Percentiles rank a stretch among this genome's conserved stretches.
phyloP scores from a whole-genome alignment of 805 yeast genomes.

The Lachancea thermotolerans region DNA sequence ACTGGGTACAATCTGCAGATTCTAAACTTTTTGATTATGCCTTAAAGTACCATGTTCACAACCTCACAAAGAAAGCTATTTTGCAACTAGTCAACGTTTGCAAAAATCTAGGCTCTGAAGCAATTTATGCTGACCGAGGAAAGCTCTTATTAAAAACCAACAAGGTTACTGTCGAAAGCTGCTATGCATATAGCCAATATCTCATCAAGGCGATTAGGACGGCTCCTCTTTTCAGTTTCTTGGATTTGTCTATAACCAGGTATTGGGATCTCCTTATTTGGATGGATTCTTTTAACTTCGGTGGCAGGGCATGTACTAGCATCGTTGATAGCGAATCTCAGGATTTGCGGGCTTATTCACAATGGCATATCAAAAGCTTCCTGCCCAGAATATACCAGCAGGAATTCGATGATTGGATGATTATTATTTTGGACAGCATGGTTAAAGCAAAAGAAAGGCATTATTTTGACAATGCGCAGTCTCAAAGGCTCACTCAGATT shows the following conservation, averaged over 20 bases:
- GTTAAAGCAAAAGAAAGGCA: conserved; percentile 43
- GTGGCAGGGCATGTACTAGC: conserved; percentile 54
- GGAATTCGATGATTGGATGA: conserved; percentile 85
- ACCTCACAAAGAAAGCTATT: conserved; percentile 73
- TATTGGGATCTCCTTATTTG: conserved; percentile 93
- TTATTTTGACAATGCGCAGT: conserved; percentile 30
- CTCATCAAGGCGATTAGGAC: conserved; percentile 69
- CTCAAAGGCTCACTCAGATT: conserved; percentile 68
- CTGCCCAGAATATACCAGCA: conserved; percentile 68
- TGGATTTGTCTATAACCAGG: conserved; percentile 64
- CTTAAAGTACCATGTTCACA: conserved; percentile 81
- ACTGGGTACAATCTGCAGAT: conserved; percentile 77
- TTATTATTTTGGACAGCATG: conserved; percentile 65
- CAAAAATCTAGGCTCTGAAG: conserved; percentile 66
- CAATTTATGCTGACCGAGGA: conserved; percentile 75
- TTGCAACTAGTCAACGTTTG: conserved; percentile 75
- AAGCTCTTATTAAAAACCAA: conserved; percentile 65
- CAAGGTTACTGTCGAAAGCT: conserved; percentile 74
- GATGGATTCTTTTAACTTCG: conserved; percentile 88
- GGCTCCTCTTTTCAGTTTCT: conserved; percentile 72
- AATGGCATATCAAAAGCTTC: conserved; percentile 76
- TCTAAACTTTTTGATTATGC: conserved; percentile 72
- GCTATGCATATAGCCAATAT: conserved; percentile 87
- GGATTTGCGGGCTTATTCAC: conserved; percentile 38
- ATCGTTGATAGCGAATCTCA: conserved; percentile 35